These are phyloP conservation scores for Apiotrichum laibachii DNA, from an alignment of 1,284 basidiomycete genomes.

Conservation along the genomic window DNA sequence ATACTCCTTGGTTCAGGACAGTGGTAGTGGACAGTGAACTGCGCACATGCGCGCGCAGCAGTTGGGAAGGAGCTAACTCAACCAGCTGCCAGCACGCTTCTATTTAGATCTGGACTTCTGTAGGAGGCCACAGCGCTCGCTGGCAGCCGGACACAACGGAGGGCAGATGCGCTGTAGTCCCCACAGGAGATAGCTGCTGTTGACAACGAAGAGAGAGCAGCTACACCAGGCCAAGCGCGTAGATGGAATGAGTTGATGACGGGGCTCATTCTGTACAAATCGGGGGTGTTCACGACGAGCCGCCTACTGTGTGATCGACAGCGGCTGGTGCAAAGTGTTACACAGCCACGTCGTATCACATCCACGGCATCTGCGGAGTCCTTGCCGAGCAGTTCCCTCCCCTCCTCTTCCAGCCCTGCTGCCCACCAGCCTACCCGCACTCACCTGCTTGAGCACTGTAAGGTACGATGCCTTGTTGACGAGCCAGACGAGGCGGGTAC, in stretches of 20 bases:
- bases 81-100: too few relatives aligned
- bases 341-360: too few relatives aligned
- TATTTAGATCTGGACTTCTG: too few relatives aligned
- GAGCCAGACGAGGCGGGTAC: slow-evolving; percentile 48
- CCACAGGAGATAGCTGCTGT: too few relatives aligned
- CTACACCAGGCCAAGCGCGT: background rate
- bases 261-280: too few relatives aligned
- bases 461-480: slow-evolving; percentile 47
- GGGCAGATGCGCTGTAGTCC: too few relatives aligned
- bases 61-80: background rate
- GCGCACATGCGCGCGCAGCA: background rate
- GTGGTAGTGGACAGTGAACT: too few relatives aligned
- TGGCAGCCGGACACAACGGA: too few relatives aligned
- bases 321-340: background rate
- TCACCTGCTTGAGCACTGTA: slow-evolving; percentile 43
- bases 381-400: background rate
- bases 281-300: background rate
- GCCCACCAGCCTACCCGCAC: slow-evolving; percentile 2
- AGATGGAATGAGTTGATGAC: background rate
- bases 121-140: too few relatives aligned
- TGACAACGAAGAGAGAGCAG: too few relatives aligned
- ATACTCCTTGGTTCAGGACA: too few relatives aligned
- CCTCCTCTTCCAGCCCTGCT: background rate
- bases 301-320: too few relatives aligned
- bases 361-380: background rate